Evolutionary conservation across 2,329 filamentous ascomycete species (phyloP).

Genomic region (Scedosporium boydii): DNA sequence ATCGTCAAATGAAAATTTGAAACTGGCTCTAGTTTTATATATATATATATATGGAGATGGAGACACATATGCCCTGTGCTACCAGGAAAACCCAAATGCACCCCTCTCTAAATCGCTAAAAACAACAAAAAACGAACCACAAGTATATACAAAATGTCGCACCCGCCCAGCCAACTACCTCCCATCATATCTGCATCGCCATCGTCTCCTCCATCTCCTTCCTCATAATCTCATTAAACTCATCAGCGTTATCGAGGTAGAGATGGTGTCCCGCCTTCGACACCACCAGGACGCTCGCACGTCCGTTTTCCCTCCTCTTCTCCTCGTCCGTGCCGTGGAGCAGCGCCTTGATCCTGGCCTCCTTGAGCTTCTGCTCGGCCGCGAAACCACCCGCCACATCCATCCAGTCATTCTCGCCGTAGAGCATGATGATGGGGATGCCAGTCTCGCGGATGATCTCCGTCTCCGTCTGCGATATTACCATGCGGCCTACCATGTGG

Average conservation of each 20-base stretch:
- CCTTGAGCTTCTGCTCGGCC: conserved; percentile 68
- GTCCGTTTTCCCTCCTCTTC: conserved; percentile 62
- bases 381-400: conserved; percentile 79
- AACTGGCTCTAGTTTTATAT: too few relatives aligned
- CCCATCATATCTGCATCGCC: conserved; percentile 14
- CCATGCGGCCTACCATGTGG: conserved; percentile 73
- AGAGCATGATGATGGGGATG: conserved; percentile 83
- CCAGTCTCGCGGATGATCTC: conserved; percentile 45
- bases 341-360: conserved; percentile 52
- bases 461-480: conserved; percentile 21
- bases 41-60: too few relatives aligned
- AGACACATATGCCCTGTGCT: too few relatives aligned
- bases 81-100: too few relatives aligned
- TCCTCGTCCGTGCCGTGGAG: conserved; percentile 57
- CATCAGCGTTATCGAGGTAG: conserved; percentile 49
- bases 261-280: conserved; percentile 49
- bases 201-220: conserved; percentile 45
- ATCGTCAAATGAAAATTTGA: too few relatives aligned
- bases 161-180: neutral
- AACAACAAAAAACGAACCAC: too few relatives aligned
- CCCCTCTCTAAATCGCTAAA: too few relatives aligned
- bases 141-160: neutral
- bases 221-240: conserved; percentile 44
- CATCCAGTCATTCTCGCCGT: conserved; percentile 99
- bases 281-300: conserved; percentile 74